A percentile compares a stretch with the other conserved stretches of the same genome.
Evolutionary conservation across 805 yeast genomes (phyloP).

Genomic region (Candida suzukii): DNA sequence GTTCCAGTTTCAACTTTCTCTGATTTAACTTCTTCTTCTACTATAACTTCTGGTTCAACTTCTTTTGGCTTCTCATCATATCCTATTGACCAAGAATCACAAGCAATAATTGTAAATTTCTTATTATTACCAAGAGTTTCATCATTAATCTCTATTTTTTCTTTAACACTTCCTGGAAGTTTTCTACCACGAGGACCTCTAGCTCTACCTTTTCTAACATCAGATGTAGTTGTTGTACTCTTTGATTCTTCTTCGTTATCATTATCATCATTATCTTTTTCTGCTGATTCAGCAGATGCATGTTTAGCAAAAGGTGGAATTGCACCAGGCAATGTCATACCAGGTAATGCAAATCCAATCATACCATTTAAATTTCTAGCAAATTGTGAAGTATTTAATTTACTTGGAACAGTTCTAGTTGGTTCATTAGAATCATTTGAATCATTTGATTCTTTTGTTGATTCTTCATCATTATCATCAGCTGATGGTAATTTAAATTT

Average conservation of each 20-base stretch:
- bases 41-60: background rate
- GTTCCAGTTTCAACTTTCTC: too few relatives aligned
- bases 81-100: conserved; percentile 30
- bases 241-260: conserved; percentile 6
- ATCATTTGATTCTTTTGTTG: conserved; percentile 1
- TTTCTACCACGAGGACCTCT: conserved; percentile 72
- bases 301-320: conserved; percentile 21
- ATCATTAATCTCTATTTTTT: conserved; percentile 30
- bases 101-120: conserved; percentile 26
- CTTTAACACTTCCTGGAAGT: conserved; percentile 51
- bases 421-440: background rate
- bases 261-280: conserved; percentile 9
- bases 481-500: too few relatives aligned
- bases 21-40: background rate
- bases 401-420: background rate
- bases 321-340: conserved; percentile 50
- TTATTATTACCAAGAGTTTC: conserved; percentile 20
- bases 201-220: conserved; percentile 45
- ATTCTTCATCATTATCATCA: conserved; percentile 1
- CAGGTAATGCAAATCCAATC: conserved; percentile 44
- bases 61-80: background rate
- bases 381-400: conserved; percentile 32
- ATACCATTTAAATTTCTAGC: conserved; percentile 56
- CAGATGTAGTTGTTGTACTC: conserved; percentile 10
- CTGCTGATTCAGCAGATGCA: conserved; percentile 10